phyloP scores from a whole-genome alignment of 441 rosid species.

The Brassica hybrid region DNA sequence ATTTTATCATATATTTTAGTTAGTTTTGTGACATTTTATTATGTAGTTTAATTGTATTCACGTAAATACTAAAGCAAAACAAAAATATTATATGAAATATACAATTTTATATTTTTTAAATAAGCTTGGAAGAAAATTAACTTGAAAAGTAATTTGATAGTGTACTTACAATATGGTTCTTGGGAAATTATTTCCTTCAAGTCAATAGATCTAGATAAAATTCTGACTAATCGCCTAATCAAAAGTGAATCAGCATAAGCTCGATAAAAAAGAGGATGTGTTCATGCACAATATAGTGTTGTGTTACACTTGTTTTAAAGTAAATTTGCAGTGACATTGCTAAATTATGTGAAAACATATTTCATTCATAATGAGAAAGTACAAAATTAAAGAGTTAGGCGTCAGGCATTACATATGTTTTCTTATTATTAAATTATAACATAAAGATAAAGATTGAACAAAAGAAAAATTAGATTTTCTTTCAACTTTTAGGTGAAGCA shows the following conservation, averaged over 20 bases:
- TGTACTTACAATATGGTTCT: not conserved
- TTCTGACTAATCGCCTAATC: not conserved
- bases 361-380: not conserved
- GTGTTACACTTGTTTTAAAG: not conserved
- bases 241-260: not conserved
- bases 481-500: not conserved
- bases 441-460: constrained; percentile 1
- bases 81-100: not conserved
- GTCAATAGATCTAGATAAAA: no score
- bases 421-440: not conserved
- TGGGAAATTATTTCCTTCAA: no score
- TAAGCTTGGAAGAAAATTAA: not conserved
- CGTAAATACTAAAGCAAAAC: not conserved
- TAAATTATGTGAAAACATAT: not conserved
- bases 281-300: no score
- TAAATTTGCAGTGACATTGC: not conserved
- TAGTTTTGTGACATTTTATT: not conserved
- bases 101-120: not conserved
- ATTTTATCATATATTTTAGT: no score
- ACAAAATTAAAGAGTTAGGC: not conserved
- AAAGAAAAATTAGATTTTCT: not conserved
- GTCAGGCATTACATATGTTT: constrained; percentile 21
- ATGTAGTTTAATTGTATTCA: not conserved
- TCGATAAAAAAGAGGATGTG: not conserved
- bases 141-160: not conserved